phyloP scores from a whole-genome alignment of 352 stramenopile species.

The Phytophthora meadii region DNA sequence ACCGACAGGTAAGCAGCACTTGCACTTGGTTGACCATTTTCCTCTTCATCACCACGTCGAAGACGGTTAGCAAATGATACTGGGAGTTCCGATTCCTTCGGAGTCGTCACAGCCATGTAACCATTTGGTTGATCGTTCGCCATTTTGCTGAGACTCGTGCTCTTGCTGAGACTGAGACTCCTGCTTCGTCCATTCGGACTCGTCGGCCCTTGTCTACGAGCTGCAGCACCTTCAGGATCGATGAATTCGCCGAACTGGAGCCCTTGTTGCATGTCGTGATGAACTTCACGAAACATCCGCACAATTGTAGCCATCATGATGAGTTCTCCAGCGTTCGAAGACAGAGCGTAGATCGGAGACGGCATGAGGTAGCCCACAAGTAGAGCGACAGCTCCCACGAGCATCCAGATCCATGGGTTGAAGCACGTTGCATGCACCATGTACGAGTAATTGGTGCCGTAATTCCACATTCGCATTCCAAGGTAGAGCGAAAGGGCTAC shows the following conservation, averaged over 20 bases:
- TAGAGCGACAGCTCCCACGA: slow-evolving; percentile 74
- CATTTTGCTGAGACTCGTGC: slow-evolving; percentile 34
- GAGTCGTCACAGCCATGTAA: slow-evolving; percentile 52
- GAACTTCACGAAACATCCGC: slow-evolving; percentile 87
- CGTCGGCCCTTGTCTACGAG: slow-evolving; percentile 16
- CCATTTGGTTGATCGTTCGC: slow-evolving; percentile 23
- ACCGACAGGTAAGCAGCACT: slow-evolving; percentile 59
- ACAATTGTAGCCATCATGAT: slow-evolving; percentile 84
- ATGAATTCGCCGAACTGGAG: slow-evolving; percentile 82
- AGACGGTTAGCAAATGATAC: slow-evolving; percentile 53
- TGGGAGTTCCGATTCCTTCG: slow-evolving; percentile 51
- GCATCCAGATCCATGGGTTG: slow-evolving; percentile 91
- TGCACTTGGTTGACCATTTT: slow-evolving; percentile 18
- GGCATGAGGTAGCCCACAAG: slow-evolving; percentile 81
- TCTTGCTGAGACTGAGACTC: slow-evolving; percentile 36
- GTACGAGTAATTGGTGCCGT: slow-evolving; percentile 88
- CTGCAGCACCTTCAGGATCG: slow-evolving; percentile 46
- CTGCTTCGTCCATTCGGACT: slow-evolving; percentile 26
- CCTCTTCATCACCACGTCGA: slow-evolving; percentile 27
- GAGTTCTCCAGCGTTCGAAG: slow-evolving; percentile 80
- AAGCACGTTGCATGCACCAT: slow-evolving; percentile 87
- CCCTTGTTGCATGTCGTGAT: slow-evolving; percentile 84
- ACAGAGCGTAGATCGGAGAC: slow-evolving; percentile 70
- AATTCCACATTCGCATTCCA: slow-evolving; percentile 82
- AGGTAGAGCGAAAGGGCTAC: slow-evolving; percentile 79